A percentile compares a stretch with the other conserved stretches of the same genome.
Conservation (phyloP, 2,329 filamentous ascomycete genomes). For the Pseudogymnoascus sp. region DNA sequence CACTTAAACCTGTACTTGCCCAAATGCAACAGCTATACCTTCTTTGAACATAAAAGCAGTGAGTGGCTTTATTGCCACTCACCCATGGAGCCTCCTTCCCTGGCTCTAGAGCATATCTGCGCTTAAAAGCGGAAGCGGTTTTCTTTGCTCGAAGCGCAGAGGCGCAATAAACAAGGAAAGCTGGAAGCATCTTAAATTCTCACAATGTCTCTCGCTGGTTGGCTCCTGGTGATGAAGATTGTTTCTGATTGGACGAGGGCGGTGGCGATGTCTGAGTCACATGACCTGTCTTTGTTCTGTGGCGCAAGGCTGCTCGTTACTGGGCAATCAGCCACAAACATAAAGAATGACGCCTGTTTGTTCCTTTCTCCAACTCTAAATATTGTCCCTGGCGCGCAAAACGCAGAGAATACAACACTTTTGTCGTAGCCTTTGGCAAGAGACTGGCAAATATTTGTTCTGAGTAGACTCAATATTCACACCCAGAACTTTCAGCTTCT, state of each 20-base stretch:
- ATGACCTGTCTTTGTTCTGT: conserved; percentile 9
- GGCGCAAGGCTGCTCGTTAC: conserved; percentile 1
- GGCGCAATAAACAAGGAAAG: neutral
- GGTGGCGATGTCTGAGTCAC: neutral
- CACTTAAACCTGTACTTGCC: neutral
- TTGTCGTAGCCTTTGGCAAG: neutral
- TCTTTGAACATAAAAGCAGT: neutral
- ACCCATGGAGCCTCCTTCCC: neutral
- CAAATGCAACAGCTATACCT: neutral
- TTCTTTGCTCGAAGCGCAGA: neutral
- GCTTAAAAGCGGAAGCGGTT: too few species aligned
- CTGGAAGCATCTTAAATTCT: neutral
- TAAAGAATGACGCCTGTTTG: conserved; percentile 10
- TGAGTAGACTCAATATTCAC: conserved; percentile 4
- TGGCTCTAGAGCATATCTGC: neutral
- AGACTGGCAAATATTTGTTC: conserved; percentile 10
- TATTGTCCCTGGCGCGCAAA: conserved; percentile 1
- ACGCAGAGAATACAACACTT: neutral
- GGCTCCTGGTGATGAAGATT: neutral
- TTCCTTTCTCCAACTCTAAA: conserved; percentile 3
- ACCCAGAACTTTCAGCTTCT: neutral
- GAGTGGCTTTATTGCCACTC: neutral
- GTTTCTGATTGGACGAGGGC: neutral
- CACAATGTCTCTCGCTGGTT: neutral
- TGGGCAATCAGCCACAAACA: conserved; percentile 10